phyloP scores from a whole-genome alignment of 192 early-diverging fungal genomes.

The Geranomyces michiganensis region DNA sequence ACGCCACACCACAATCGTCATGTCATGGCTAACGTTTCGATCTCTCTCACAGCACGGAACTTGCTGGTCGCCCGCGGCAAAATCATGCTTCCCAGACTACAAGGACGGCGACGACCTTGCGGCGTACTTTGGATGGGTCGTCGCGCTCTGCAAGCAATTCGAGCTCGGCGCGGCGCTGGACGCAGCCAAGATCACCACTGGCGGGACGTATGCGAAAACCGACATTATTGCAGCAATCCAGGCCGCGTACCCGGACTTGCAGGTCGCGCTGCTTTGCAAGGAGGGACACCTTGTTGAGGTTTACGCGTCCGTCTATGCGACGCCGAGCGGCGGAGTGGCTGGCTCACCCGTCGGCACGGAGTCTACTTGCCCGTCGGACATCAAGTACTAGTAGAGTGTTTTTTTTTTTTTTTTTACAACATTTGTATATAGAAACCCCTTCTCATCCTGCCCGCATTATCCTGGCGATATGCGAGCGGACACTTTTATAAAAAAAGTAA shows the following conservation, averaged over 20 bases:
- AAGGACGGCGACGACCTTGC: slow-evolving; percentile 10
- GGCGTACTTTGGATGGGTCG: slow-evolving; percentile 8
- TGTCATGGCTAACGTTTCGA: too few relatives aligned
- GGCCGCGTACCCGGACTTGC: slow-evolving; percentile 6
- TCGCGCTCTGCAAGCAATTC: slow-evolving; percentile 18
- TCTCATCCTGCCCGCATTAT: too few relatives aligned
- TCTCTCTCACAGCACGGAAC: too few relatives aligned
- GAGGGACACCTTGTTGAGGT: slow-evolving; percentile 9
- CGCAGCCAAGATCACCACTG: slow-evolving; percentile 11
- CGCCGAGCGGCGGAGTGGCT: slow-evolving; percentile 14
- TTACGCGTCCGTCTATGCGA: slow-evolving; percentile 18
- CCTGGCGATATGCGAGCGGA: too few relatives aligned
- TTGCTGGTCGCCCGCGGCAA: slow-evolving; percentile 21
- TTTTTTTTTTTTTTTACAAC: too few relatives aligned
- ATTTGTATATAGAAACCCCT: too few relatives aligned
- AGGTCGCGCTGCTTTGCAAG: slow-evolving; percentile 6
- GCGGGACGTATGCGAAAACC: slow-evolving; percentile 7
- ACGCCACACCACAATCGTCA: too few relatives aligned
- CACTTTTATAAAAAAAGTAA: too few relatives aligned
- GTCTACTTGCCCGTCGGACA: neutral
- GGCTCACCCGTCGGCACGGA: neutral
- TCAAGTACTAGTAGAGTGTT: slow-evolving; percentile 6
- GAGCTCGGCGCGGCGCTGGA: slow-evolving; percentile 9
- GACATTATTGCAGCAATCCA: slow-evolving; percentile 11
- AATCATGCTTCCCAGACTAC: slow-evolving; percentile 17